Percentiles rank a stretch among this genome's conserved stretches.
Conservation (phyloP, 2,329 filamentous ascomycete genomes). For the Aspergillus costaricaensis region DNA sequence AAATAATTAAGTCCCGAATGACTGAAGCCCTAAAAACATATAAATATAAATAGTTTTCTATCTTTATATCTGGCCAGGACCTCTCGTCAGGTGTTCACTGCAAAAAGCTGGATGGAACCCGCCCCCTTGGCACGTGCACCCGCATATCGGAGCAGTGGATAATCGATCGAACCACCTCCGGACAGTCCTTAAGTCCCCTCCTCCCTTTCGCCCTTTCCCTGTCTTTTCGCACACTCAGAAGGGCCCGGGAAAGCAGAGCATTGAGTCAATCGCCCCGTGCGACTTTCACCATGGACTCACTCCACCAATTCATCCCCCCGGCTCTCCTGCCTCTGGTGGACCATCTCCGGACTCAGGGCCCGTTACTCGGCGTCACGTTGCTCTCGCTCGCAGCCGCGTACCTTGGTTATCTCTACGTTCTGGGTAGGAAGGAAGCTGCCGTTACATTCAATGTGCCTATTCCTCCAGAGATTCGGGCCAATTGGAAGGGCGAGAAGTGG, state of each 20-base stretch:
- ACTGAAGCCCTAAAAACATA: background rate
- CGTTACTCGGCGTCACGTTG: slow-evolving; percentile 28
- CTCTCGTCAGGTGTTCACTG: background rate
- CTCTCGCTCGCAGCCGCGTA: slow-evolving; percentile 35
- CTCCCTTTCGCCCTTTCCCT: background rate
- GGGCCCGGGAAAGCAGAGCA: slow-evolving; percentile 7
- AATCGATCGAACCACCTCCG: slow-evolving; percentile 22
- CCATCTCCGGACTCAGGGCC: slow-evolving; percentile 23
- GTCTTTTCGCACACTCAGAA: background rate
- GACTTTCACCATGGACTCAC: slow-evolving; percentile 28
- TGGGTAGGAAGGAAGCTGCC: slow-evolving; percentile 34
- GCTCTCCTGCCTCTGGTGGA: slow-evolving; percentile 23
- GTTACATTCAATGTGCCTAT: slow-evolving; percentile 42
- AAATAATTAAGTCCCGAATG: too few species aligned
- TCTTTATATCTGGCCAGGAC: background rate
- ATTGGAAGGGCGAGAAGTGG: slow-evolving; percentile 38
- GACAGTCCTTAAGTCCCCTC: background rate
- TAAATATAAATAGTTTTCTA: background rate
- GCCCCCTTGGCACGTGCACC: slow-evolving; percentile 19
- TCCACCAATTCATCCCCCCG: slow-evolving; percentile 26
- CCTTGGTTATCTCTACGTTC: slow-evolving; percentile 35
- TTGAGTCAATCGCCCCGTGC: slow-evolving; percentile 20
- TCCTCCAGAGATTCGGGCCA: slow-evolving; percentile 36
- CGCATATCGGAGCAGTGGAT: slow-evolving; percentile 19
- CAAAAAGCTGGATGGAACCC: background rate